Percentiles rank a stretch among this genome's conserved stretches.
Conservation (phyloP, 2,329 filamentous ascomycete genomes). For the Clarireedia sp. region DNA sequence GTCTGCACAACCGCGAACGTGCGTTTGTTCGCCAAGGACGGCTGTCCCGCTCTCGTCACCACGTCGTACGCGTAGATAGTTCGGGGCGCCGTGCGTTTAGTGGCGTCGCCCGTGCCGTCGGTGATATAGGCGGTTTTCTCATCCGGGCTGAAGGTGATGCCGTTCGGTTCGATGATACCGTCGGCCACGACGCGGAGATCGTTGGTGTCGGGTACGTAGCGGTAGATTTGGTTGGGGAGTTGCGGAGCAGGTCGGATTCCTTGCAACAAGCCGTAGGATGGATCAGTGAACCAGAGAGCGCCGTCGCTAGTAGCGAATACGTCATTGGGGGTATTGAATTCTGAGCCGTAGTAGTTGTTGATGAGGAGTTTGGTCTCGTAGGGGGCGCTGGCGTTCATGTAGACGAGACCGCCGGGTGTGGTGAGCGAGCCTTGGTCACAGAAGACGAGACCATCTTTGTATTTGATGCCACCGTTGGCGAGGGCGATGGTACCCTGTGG, state of each 20-base stretch:
- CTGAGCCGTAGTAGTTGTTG: constrained; percentile 51
- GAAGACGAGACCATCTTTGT: constrained; percentile 15
- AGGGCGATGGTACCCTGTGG: constrained; percentile 6
- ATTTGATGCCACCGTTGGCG: constrained; percentile 16
- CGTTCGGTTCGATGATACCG: constrained; percentile 47
- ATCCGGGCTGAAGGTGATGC: constrained; percentile 48
- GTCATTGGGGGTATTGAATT: constrained; percentile 53
- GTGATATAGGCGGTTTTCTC: constrained; percentile 45
- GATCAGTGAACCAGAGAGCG: constrained; percentile 56
- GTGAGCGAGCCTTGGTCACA: constrained; percentile 16
- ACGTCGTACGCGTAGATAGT: constrained; percentile 20
- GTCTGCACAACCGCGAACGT: constrained; percentile 47
- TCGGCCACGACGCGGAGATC: constrained; percentile 49
- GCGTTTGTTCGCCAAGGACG: constrained; percentile 11
- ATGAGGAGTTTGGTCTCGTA: constrained; percentile 35
- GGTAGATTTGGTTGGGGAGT: constrained; percentile 50
- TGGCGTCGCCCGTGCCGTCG: constrained; percentile 35
- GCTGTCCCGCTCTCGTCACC: constrained; percentile 11
- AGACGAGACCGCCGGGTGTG: constrained; percentile 12
- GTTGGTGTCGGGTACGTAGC: constrained; percentile 42
- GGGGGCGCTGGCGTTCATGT: constrained; percentile 13
- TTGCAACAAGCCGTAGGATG: constrained; percentile 50
- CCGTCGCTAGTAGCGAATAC: constrained; percentile 43
- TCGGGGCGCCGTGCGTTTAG: constrained; percentile 33
- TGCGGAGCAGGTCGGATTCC: constrained; percentile 46